phyloP scores from a whole-genome alignment of 345 rosid genomes.

The Combretum micranthum region DNA sequence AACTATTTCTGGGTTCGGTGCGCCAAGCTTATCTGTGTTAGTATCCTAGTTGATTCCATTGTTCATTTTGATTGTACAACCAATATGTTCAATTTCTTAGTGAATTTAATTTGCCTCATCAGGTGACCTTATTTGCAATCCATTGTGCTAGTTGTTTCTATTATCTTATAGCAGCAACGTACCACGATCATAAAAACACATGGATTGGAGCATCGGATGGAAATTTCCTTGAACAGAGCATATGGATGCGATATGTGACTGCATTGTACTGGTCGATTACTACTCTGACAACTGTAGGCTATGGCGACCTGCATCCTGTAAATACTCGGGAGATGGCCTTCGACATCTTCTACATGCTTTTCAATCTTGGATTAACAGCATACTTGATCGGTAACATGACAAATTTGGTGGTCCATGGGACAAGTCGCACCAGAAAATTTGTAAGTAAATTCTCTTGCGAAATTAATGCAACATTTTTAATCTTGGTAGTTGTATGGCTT shows the following conservation, averaged over 20 bases:
- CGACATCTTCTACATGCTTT: constrained; percentile 85
- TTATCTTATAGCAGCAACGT: constrained; percentile 72
- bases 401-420: constrained; percentile 92
- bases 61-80: background rate
- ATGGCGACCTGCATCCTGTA: constrained; percentile 92
- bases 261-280: constrained; percentile 97
- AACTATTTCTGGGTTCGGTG: constrained; percentile 98
- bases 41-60: constrained; percentile 18
- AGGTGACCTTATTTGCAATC: constrained; percentile 92
- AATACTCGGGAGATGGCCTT: constrained; percentile 80
- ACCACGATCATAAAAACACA: constrained; percentile 42
- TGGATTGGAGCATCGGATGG: constrained; percentile 62
- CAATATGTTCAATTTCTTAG: background rate
- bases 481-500: background rate
- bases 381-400: constrained; percentile 98
- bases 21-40: constrained; percentile 79
- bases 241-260: constrained; percentile 74
- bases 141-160: constrained; percentile 92
- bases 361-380: constrained; percentile 85
- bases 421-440: constrained; percentile 84
- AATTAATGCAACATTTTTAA: background rate
- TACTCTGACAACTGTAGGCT: constrained; percentile 87
- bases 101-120: constrained; percentile 8
- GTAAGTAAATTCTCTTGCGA: constrained; percentile 32
- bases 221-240: constrained; percentile 38